Conservation (phyloP, 176 grass and related monocot species). For the Oryza coarctata region DNA sequence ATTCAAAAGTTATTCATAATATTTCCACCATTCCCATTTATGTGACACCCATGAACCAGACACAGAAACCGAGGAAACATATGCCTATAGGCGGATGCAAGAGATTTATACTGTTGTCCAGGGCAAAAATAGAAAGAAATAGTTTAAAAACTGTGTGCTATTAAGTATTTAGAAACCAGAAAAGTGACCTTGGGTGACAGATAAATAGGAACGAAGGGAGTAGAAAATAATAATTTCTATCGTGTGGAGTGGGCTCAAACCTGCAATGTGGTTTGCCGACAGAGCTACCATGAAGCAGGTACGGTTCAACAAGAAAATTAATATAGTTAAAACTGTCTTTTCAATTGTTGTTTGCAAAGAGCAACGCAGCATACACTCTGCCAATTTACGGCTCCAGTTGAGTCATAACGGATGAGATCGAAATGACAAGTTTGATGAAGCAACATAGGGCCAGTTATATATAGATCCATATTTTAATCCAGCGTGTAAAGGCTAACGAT, state of each 20-base stretch:
- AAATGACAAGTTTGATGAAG: constrained; percentile 36
- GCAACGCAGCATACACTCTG: not conserved
- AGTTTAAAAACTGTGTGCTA: no score
- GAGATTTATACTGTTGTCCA: no score
- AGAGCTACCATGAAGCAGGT: not conserved
- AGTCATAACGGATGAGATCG: constrained; percentile 20
- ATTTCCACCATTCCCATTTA: no score
- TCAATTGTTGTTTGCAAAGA: not conserved
- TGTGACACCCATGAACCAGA: no score
- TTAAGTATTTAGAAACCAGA: no score
- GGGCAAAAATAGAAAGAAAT: no score
- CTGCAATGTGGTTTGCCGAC: not conserved
- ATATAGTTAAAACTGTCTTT: constrained; percentile 22
- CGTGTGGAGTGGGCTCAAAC: not conserved
- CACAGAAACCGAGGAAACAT: no score
- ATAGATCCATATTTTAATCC: constrained; percentile 26
- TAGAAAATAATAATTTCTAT: not conserved
- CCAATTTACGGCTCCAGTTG: constrained; percentile 9
- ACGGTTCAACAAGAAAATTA: not conserved
- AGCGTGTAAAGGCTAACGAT: constrained; percentile 26
- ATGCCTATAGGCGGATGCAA: no score
- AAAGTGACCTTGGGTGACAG: no score
- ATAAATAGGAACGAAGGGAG: no score
- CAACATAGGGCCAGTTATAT: no score
- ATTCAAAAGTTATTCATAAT: no score